Evolutionary conservation across 2,329 filamentous ascomycete genomes (phyloP), one percentile per base, ranked within the genome.

Genomic region (Penicillium paneum): DNA sequence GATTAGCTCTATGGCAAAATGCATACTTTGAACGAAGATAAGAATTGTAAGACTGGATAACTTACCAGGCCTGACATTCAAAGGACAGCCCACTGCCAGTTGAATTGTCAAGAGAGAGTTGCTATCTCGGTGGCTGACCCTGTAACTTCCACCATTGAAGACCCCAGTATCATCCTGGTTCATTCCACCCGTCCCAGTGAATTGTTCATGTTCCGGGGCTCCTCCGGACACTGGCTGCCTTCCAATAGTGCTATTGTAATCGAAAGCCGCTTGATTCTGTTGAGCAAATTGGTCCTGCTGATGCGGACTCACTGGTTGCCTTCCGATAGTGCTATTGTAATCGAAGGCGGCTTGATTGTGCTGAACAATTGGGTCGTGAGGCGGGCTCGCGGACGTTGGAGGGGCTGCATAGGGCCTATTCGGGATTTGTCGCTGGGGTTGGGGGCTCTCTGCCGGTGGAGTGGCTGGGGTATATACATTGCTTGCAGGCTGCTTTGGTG

Each of bases 141-240:
- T 83, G 71, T 93, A 99, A 68, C 89, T 93, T 12, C 94, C 94
- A 15, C 94, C 94, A 70, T 97, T 97, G 79, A 97, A 99, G 0
- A 89, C 94, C n/a, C 94, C 94, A 1, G 96, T 84, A 64, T 96
- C 92, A 71, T 97, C 94, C 29, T 84, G 79, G 0, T 82, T 81
- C 0, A 87, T 83, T 3, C 85, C 77, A 31, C 75, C 74, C 0
- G 82, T 84, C 29, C 89, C 89, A 6, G 79, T 71, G 60, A 93
- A 91, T 54, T 88, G 81, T 3, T 75, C 76, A 34, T 72, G 69
- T 3, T 76, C 56, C 2, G 80, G 75, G 0, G 78, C 76, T 13
- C 75, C 76, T 19, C 76, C 75, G 3, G 74, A 71, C 15, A 76
- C 62, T 43, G 60, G 61, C 8, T 64, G 55, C 17, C 65, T 38